These are phyloP conservation scores for Argentina anserina DNA, from an alignment of 306 rosid species.

Conservation along the genomic window DNA sequence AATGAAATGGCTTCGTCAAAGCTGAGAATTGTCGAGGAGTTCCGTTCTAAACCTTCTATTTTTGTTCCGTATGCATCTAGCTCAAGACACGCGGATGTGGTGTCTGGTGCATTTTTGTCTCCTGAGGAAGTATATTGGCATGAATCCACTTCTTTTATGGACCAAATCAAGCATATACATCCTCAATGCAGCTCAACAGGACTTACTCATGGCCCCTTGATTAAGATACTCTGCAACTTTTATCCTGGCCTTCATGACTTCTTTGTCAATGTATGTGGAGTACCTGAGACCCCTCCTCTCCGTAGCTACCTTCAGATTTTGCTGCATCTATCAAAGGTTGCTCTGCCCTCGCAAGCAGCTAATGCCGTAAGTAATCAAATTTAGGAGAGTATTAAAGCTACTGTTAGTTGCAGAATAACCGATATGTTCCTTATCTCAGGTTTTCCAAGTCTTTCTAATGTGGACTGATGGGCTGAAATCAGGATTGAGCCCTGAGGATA, in stretches of 20 bases:
- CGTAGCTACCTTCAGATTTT: slow-evolving; percentile 69
- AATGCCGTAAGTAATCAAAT: slow-evolving; percentile 54
- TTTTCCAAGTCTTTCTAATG: slow-evolving; percentile 62
- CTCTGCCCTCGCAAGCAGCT: slow-evolving; percentile 71
- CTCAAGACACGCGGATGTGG: slow-evolving; percentile 49
- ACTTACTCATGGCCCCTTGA: slow-evolving; percentile 30
- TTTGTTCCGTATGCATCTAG: slow-evolving; percentile 59
- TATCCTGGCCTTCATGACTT: slow-evolving; percentile 79
- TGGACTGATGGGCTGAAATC: slow-evolving; percentile 78
- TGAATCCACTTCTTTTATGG: slow-evolving; percentile 63
- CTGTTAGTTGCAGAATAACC: slow-evolving; percentile 15
- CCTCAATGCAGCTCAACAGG: slow-evolving; percentile 31
- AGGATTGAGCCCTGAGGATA: slow-evolving; percentile 56
- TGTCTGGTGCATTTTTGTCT: slow-evolving; percentile 59
- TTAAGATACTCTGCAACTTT: slow-evolving; percentile 54
- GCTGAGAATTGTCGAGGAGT: slow-evolving; percentile 49
- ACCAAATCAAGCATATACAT: slow-evolving; percentile 38
- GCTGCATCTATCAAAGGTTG: slow-evolving; percentile 60
- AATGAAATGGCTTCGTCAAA: slow-evolving; percentile 64
- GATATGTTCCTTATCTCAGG: slow-evolving; percentile 44
- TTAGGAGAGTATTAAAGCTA: slow-evolving; percentile 12
- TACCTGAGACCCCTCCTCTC: slow-evolving; percentile 66
- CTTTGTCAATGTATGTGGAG: slow-evolving; percentile 66
- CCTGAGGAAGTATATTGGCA: slow-evolving; percentile 71
- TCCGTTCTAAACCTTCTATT: slow-evolving; percentile 63